Evolutionary conservation across 768 basidiomycete species (phyloP).

Genomic region (Auriscalpium microsporum): DNA sequence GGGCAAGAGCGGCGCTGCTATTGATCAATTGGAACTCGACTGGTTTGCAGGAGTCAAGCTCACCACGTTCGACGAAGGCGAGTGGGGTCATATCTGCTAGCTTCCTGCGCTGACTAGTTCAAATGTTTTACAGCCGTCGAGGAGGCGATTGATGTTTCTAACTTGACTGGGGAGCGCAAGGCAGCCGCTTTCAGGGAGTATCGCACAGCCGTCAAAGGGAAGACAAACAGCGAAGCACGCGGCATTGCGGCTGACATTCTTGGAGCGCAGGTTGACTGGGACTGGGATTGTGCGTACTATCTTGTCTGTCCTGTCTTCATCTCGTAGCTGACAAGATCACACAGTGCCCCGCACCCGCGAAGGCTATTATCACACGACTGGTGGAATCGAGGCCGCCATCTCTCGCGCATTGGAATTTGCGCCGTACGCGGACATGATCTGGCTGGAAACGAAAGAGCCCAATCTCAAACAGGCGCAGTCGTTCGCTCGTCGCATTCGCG

Average conservation of each 20-base stretch:
- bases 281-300: conserved; percentile 72
- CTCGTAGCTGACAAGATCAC: neutral
- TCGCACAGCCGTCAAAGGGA: conserved; percentile 45
- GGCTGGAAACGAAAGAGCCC: conserved; percentile 91
- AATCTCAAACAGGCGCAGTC: conserved; percentile 69
- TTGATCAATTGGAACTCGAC: conserved; percentile 64
- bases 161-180: conserved; percentile 38
- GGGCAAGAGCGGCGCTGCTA: conserved; percentile 56
- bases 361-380: conserved; percentile 83
- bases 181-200: conserved; percentile 50
- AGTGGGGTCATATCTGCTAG: conserved; percentile 9
- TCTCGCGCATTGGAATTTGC: conserved; percentile 74
- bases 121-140: conserved; percentile 42
- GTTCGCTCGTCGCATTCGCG: conserved; percentile 70
- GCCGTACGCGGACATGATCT: conserved; percentile 82
- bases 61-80: conserved; percentile 81
- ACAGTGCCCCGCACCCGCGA: conserved; percentile 81
- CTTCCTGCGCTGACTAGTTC: neutral
- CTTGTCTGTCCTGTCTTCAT: neutral
- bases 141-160: conserved; percentile 43
- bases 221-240: conserved; percentile 67
- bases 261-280: conserved; percentile 70
- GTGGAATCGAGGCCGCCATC: conserved; percentile 76
- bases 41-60: conserved; percentile 66
- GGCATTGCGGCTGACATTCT: conserved; percentile 67